A percentile compares a stretch with the other conserved stretches of the same genome.
These are phyloP conservation scores for Phialophora macrospora DNA, from an alignment of 2,329 filamentous ascomycete genomes.

Conservation along the genomic window DNA sequence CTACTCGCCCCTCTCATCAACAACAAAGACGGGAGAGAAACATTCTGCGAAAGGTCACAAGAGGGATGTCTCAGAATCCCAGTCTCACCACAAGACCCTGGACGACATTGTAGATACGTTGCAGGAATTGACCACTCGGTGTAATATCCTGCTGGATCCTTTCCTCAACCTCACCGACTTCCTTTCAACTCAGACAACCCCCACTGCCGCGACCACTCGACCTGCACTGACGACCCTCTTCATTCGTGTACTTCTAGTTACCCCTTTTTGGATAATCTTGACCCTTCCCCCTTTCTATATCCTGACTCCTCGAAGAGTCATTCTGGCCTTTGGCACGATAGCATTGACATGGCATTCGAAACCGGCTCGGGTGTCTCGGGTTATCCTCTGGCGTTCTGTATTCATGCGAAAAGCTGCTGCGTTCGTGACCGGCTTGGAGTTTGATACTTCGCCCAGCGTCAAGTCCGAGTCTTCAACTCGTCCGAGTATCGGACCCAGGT, in stretches of 20 bases:
- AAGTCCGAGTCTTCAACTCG: slow-evolving; percentile 37
- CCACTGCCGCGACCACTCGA: slow-evolving; percentile 86
- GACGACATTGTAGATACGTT: slow-evolving; percentile 97
- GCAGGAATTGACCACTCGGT: slow-evolving; percentile 85
- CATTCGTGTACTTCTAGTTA: slow-evolving; percentile 83
- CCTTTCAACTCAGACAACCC: slow-evolving; percentile 84
- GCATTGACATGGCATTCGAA: slow-evolving; percentile 90
- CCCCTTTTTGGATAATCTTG: slow-evolving; percentile 83
- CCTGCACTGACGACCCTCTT: slow-evolving; percentile 89
- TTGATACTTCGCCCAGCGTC: slow-evolving; percentile 57
- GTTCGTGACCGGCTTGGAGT: slow-evolving; percentile 79
- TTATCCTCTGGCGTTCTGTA: slow-evolving; percentile 87
- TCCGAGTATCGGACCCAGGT: slow-evolving; percentile 33
- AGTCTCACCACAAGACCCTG: slow-evolving; percentile 82
- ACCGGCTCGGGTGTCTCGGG: slow-evolving; percentile 80
- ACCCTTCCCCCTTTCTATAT: slow-evolving; percentile 82
- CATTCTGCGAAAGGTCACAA: slow-evolving; percentile 53
- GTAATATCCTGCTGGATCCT: slow-evolving; percentile 89
- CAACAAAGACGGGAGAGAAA: slow-evolving; percentile 73
- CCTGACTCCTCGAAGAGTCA: slow-evolving; percentile 81
- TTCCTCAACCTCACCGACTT: slow-evolving; percentile 90
- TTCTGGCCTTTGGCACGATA: slow-evolving; percentile 84
- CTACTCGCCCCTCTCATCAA: slow-evolving; percentile 88
- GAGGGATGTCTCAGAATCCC: slow-evolving; percentile 60
- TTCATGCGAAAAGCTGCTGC: slow-evolving; percentile 71